phyloP scores from a whole-genome alignment of 1,284 basidiomycete species.

The Malassezia cuniculi region DNA sequence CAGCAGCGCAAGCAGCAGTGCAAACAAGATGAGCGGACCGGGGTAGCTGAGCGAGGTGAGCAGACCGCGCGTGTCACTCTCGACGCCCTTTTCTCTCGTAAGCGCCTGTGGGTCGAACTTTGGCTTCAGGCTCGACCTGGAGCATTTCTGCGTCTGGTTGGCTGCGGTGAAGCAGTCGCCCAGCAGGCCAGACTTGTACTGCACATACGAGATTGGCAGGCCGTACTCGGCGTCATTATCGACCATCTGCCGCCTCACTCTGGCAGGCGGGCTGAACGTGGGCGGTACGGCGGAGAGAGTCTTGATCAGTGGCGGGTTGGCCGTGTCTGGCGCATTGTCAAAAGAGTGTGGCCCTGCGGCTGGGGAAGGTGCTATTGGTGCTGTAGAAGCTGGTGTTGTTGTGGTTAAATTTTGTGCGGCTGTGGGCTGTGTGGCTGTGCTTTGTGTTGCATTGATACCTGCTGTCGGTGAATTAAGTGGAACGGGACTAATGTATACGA shows the following conservation, averaged over 20 bases:
- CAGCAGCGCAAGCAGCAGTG: neutral
- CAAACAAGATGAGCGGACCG: conserved; percentile 2
- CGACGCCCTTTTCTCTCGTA: neutral
- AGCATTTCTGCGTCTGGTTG: neutral
- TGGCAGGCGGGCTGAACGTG: no score
- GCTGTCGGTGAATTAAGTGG: no score
- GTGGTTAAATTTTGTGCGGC: no score
- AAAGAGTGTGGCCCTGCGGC: neutral
- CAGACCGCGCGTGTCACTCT: neutral
- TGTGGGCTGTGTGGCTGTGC: neutral
- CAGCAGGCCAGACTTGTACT: conserved; percentile 3
- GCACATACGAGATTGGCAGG: no score
- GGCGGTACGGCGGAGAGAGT: neutral
- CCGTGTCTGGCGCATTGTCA: neutral
- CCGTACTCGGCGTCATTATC: no score
- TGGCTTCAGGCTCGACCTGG: conserved; percentile 4
- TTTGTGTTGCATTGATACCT: neutral
- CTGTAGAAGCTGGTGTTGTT: no score
- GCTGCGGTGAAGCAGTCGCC: conserved; percentile 8
- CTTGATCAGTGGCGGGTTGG: neutral
- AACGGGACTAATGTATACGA: conserved; percentile 8
- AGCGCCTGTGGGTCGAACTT: conserved; percentile 1
- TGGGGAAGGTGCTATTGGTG: no score
- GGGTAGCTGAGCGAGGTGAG: neutral
- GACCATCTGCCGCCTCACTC: no score